These are phyloP conservation scores for Malus hybrid DNA, from an alignment of 331 rosid species.

Conservation along the genomic window DNA sequence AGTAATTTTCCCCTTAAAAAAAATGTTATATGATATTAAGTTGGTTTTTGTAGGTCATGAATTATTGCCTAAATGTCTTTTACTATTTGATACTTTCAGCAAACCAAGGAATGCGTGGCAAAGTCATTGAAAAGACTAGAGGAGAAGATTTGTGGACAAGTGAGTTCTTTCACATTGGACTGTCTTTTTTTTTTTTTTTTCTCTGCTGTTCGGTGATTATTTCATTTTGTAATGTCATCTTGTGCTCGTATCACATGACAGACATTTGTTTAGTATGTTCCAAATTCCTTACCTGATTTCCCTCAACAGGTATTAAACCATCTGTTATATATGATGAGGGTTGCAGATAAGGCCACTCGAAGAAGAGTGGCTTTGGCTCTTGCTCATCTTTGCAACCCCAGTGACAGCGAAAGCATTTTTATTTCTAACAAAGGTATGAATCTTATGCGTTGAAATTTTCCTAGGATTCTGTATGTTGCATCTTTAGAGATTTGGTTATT, in stretches of 20 bases:
- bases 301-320: constrained; percentile 14
- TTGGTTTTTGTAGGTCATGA: not conserved
- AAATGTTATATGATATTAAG: not conserved
- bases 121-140: constrained; percentile 23
- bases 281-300: not conserved
- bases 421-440: constrained; percentile 20
- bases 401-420: constrained; percentile 14
- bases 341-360: not conserved
- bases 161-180: not conserved
- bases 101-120: constrained; percentile 33
- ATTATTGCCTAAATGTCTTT: not conserved
- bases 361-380: constrained; percentile 27
- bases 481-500: not conserved
- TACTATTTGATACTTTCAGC: constrained; percentile 28
- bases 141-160: constrained; percentile 28
- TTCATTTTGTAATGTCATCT: not conserved
- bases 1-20: not conserved
- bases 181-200: not conserved
- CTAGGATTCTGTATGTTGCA: not conserved
- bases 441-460: not conserved
- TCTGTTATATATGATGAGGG: constrained; percentile 26
- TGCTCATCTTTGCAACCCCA: constrained; percentile 27
- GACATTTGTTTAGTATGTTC: not conserved
- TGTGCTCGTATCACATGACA: not conserved
- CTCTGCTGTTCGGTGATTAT: not conserved